Conservation (phyloP, 2,329 filamentous ascomycete species). For the Pyrenophora tritici-repentis region DNA sequence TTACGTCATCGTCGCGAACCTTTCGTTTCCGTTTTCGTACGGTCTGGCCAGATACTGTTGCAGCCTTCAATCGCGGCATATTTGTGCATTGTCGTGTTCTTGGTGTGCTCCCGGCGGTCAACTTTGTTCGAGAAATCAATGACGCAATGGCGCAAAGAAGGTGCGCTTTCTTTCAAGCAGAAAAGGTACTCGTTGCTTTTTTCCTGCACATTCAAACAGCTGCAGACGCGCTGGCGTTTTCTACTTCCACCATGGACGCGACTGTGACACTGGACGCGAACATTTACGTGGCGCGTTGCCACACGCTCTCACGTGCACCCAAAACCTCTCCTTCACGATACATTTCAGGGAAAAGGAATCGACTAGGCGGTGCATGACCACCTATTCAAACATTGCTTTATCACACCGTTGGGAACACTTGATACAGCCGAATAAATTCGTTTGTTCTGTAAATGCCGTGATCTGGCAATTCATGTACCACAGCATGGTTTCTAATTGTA, state of each 20-base stretch:
- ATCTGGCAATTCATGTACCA: no score
- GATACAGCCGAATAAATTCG: no score
- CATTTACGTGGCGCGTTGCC: conserved; percentile 5
- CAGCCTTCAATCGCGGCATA: conserved; percentile 47
- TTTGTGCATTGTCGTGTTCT: conserved; percentile 20
- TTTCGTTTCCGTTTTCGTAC: conserved; percentile 53
- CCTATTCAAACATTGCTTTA: no score
- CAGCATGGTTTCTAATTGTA: no score
- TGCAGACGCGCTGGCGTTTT: neutral
- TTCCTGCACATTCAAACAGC: neutral
- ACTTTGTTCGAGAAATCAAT: conserved; percentile 23
- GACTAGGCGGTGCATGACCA: no score
- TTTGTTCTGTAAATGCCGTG: no score
- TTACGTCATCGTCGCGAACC: conserved; percentile 26
- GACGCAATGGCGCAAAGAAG: conserved; percentile 27
- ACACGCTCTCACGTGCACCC: conserved; percentile 18
- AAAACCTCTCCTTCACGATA: no score
- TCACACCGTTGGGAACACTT: no score
- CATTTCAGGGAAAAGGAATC: no score
- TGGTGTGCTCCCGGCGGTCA: neutral
- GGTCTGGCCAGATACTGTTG: conserved; percentile 52
- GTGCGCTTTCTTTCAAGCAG: neutral
- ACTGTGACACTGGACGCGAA: conserved; percentile 1
- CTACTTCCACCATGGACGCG: neutral
- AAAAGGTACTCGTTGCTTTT: neutral